Evolutionary conservation across 352 stramenopile genomes (phyloP).

Genomic region (Thraustotheca clavata): DNA sequence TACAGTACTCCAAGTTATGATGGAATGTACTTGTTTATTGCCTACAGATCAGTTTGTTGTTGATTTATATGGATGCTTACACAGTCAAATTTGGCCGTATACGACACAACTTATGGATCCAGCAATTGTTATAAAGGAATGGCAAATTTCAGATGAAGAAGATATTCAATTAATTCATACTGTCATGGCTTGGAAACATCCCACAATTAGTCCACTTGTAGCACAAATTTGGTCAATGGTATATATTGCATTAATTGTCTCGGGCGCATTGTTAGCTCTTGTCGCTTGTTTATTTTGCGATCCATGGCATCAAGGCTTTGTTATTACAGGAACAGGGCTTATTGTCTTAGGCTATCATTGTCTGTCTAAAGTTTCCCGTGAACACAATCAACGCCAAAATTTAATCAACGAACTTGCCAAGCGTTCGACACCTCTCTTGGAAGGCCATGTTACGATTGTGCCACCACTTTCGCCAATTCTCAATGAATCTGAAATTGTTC

Average conservation of each 20-base stretch:
- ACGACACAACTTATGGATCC: not conserved
- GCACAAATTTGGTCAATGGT: not conserved
- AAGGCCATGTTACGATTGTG: not conserved
- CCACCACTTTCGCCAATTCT: not conserved
- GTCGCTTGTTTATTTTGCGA: not conserved
- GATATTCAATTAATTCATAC: not conserved
- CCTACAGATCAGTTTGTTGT: not conserved
- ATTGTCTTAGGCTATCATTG: conserved; percentile 3
- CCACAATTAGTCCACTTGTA: not conserved
- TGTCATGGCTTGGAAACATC: not conserved
- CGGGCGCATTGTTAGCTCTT: not conserved
- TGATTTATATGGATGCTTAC: not conserved
- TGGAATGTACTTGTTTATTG: not conserved
- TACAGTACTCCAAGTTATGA: not conserved
- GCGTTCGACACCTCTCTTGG: not conserved
- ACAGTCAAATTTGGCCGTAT: conserved; percentile 1
- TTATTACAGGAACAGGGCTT: not conserved
- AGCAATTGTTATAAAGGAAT: not conserved
- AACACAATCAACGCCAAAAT: not conserved
- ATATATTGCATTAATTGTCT: not conserved
- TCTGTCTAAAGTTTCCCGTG: not conserved
- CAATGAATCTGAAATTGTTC: not conserved
- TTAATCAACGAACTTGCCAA: not conserved
- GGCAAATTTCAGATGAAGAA: not conserved
- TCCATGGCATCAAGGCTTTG: not conserved